phyloP scores from a whole-genome alignment of 495 filamentous ascomycete species.

The Elasticomyces elasticus region DNA sequence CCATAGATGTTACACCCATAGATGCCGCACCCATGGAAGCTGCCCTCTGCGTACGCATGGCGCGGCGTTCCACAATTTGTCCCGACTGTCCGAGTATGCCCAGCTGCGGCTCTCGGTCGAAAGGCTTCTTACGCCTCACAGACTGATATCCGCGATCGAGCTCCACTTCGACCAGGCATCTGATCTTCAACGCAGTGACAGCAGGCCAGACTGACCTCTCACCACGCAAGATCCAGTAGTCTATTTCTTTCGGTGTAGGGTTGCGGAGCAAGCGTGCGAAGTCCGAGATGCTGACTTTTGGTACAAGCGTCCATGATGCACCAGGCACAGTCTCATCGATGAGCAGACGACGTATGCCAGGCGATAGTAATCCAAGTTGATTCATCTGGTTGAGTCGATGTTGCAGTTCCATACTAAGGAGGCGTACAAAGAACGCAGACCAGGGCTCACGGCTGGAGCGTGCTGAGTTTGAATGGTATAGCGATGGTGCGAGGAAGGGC shows the following conservation, averaged over 20 bases:
- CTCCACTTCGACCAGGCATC: slow-evolving; percentile 81
- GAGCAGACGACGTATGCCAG: slow-evolving; percentile 60
- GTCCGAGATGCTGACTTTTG: slow-evolving; percentile 61
- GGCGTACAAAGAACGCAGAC: slow-evolving; percentile 53
- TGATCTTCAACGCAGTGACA: slow-evolving; percentile 67
- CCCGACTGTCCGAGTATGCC: neutral
- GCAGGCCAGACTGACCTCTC: slow-evolving; percentile 89
- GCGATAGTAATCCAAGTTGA: slow-evolving; percentile 60
- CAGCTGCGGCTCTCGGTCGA: neutral
- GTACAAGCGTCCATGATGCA: slow-evolving; percentile 70
- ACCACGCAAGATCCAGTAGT: slow-evolving; percentile 77
- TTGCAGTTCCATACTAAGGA: slow-evolving; percentile 64
- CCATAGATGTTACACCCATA: too few relatives aligned
- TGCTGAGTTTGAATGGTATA: slow-evolving; percentile 44
- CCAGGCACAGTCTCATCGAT: slow-evolving; percentile 83
- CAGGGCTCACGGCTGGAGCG: slow-evolving; percentile 36
- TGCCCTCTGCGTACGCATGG: neutral
- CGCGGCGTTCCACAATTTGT: neutral
- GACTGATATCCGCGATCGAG: slow-evolving; percentile 51
- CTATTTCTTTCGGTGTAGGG: slow-evolving; percentile 62
- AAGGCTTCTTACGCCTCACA: slow-evolving; percentile 2
- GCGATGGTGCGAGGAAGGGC: slow-evolving; percentile 75
- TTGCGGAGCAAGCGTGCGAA: slow-evolving; percentile 69
- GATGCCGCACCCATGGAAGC: neutral
- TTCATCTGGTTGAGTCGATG: slow-evolving; percentile 79